Base-by-base conservation (phyloP, 2,329 filamentous ascomycete species). In the Talaromyces sp. region DNA sequence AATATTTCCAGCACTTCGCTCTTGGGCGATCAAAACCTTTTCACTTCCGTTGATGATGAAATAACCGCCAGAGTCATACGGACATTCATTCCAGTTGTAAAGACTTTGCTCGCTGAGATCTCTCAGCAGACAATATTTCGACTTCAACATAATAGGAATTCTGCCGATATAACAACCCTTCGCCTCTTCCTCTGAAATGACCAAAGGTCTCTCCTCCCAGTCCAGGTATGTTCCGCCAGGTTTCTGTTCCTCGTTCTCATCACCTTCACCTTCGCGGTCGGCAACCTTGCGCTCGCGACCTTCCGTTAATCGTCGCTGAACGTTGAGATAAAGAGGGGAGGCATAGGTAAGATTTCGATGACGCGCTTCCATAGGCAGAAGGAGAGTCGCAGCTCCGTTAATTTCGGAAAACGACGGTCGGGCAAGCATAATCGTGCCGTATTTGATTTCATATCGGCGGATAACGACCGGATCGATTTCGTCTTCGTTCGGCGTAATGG, bases 41-140 rank as follows among this genome's bases (percentile, higher is more conserved):
- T 99, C 95, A 79, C 92, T 96, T 51, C 95, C 95, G 81, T 99
- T 99, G 84, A 99, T 99, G 73, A 99, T 92, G 75, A 99, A 99
- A 80, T 99, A 99, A 70, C 95, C 95, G 71, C 95, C 95, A 75
- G 97, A 95, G 74, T 99, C 95, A 78, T 97, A 99, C 0, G 95
- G 95, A 71, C 95, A 99, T 80, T 99, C 95, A 75, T 97, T 97
- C 78, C 96, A 89, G 56, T 91, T 85, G 76, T 96, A 98, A 1
- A 99, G 84, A 59, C 91, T 90, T 62, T 95, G 89, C 69, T 98
- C 94, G 58, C 88, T 87, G 75, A 96, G 87, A 70, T 90, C 89
- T 71, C 91, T 91, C 70, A 99, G 80, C 70, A 96, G 92, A 79
- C 95, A 99, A 72, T 96, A 95, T 78, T 94, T 92, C 34, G 93